A percentile compares a stretch with the other conserved stretches of the same genome.
Conservation (phyloP, 495 filamentous ascomycete species). For the Amorphotheca resinae region DNA sequence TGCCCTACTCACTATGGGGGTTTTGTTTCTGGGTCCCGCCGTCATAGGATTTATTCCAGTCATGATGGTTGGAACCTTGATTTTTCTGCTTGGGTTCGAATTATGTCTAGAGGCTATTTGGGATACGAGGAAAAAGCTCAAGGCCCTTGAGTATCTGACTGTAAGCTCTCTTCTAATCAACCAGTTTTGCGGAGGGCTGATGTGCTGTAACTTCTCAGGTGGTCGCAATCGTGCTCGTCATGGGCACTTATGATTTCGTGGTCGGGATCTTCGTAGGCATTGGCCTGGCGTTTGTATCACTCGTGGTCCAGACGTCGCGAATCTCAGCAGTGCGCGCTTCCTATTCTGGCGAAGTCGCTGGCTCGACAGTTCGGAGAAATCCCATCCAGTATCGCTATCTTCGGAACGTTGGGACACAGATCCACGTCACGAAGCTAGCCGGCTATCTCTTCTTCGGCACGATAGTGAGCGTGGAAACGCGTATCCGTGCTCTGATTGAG, state of each 20-base stretch:
- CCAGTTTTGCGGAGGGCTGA: conserved; percentile 2
- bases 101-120: conserved; percentile 76
- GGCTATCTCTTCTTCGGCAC: conserved; percentile 96
- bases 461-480: conserved; percentile 84
- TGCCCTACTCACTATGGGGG: conserved; percentile 62
- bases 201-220: conserved; percentile 41
- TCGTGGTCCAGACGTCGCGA: conserved; percentile 80
- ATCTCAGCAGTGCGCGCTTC: conserved; percentile 77
- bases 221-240: conserved; percentile 81
- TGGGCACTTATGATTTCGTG: conserved; percentile 96
- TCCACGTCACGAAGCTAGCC: conserved; percentile 76
- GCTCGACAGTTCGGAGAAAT: conserved; percentile 84
- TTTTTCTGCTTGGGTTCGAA: conserved; percentile 89
- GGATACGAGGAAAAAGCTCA: conserved; percentile 76
- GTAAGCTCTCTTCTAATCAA: conserved; percentile 29
- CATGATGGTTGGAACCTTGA: conserved; percentile 90
- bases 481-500: conserved; percentile 66
- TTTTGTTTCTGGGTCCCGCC: conserved; percentile 72
- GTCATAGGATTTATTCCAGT: conserved; percentile 91
- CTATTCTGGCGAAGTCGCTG: conserved; percentile 74
- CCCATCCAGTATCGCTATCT: conserved; percentile 80
- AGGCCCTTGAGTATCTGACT: conserved; percentile 77
- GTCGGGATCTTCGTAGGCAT: conserved; percentile 87
- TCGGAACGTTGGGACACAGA: conserved; percentile 72
- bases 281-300: conserved; percentile 77